Evolutionary conservation across 139 green algal genomes (phyloP), one percentile per base, ranked within the genome.

Genomic region (Yamagishiella unicocca): DNA sequence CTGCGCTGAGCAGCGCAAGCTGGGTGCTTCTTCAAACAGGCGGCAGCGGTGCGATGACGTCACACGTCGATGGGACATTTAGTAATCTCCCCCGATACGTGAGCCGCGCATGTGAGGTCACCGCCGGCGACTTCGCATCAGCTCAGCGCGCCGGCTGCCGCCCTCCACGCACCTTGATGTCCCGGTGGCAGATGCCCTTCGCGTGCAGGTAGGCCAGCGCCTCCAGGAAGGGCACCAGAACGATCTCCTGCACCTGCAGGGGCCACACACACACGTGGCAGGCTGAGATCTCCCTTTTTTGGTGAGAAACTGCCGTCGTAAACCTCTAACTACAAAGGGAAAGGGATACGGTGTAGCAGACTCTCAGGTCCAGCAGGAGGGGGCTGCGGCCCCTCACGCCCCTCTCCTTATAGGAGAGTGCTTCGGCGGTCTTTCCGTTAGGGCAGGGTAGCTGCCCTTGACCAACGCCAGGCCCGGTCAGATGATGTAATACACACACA

Each of bases 161-260:
- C 29, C 64, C n/a, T 3, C n/a, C 4, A 46, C 74, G 17, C 24
- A 82, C 46, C 46, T 62, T 46, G 22, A 82, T 62, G 50, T 62
- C 74, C 5, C 77, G 77, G 54, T 84, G 77, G 55, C 77, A 84
- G 17, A 84, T 68, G 29, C 77, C 77, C 24, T 55, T 38, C 19
- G 55, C 40, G 77, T 84, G 77, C 77, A 84, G 37, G 77, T 84
- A 84, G 37, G 33, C 6, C 37, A 84, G 54, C 27, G 77, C 78
- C 1, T 61, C 38, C 38, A 85, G 78, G 12, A 85, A 61, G 29
- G 78, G 78, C 24, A 19, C 35, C 78, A 85, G 35, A 12, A 88
- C 83, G 70, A 88, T 45, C 9, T 54, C 43, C 17, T 45, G 31
- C 3, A 40, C 54, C 78, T 85, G 54, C 70, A 58, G 40, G 27